Percentiles rank a stretch among this genome's conserved stretches.
Conservation (phyloP, 768 basidiomycete genomes). For the Ramaria rubella region DNA sequence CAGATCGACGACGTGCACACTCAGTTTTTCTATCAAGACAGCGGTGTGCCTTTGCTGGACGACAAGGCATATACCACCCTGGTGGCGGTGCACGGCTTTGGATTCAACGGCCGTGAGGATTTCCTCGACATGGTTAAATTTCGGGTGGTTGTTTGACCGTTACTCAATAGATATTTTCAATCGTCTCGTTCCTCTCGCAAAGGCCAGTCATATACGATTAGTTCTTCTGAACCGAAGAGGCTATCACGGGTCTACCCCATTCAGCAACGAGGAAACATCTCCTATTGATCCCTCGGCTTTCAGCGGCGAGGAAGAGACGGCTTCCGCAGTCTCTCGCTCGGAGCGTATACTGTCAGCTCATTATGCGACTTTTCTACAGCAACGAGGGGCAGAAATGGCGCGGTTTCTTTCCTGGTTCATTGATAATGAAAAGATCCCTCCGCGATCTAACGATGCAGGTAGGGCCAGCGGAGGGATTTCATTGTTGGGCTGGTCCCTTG, state of each 20-base stretch:
- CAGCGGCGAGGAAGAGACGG: background rate
- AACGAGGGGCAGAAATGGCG: slow-evolving; percentile 29
- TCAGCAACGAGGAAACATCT: slow-evolving; percentile 23
- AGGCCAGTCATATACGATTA: slow-evolving; percentile 25
- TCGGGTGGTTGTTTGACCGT: background rate
- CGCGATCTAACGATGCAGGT: slow-evolving; percentile 11
- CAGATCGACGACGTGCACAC: slow-evolving; percentile 1
- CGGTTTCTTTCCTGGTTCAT: slow-evolving; percentile 32
- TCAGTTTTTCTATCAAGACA: slow-evolving; percentile 6
- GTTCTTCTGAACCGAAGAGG: slow-evolving; percentile 32
- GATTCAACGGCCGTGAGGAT: slow-evolving; percentile 3
- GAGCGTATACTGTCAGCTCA: background rate
- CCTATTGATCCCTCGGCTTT: background rate
- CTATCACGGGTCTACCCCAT: slow-evolving; percentile 32
- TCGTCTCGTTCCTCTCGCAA: slow-evolving; percentile 24
- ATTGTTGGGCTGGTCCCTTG: slow-evolving; percentile 33
- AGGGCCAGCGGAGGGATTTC: slow-evolving; percentile 25
- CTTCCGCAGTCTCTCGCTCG: background rate
- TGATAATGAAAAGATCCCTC: slow-evolving; percentile 24
- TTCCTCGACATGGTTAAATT: background rate
- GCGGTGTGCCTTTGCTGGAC: background rate
- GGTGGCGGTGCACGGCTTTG: background rate
- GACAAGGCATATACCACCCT: slow-evolving; percentile 9
- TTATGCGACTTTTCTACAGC: slow-evolving; percentile 19
- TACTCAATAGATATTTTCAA: slow-evolving; percentile 21